Percentiles rank a stretch among this genome's conserved stretches.
Conservation (phyloP, 352 stramenopile genomes). For the Phytopythium boreale region DNA sequence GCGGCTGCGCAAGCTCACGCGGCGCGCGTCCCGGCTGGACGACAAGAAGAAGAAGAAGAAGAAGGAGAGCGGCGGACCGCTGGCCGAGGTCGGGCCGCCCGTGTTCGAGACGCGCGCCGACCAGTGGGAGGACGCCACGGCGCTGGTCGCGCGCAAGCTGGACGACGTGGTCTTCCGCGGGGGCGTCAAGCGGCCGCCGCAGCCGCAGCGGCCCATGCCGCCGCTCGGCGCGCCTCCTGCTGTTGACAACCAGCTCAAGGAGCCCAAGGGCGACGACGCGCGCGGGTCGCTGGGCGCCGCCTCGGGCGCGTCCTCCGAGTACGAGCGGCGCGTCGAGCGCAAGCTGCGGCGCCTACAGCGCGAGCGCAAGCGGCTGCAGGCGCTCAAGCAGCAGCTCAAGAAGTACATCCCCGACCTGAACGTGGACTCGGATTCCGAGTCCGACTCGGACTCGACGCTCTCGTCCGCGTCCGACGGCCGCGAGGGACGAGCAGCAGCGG, state of each 20-base stretch:
- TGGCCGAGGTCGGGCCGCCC: conserved; percentile 2
- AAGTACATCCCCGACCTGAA: conserved; percentile 48
- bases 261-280: neutral
- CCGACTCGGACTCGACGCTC: conserved; percentile 27
- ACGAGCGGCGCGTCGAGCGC: conserved; percentile 37
- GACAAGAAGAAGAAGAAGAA: neutral
- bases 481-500: neutral
- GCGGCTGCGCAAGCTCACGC: conserved; percentile 10
- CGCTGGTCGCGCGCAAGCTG: conserved; percentile 12
- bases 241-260: conserved; percentile 3
- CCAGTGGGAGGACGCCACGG: conserved; percentile 7
- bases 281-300: neutral
- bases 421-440: conserved; percentile 34
- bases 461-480: conserved; percentile 12
- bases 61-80: neutral
- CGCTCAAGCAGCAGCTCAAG: conserved; percentile 39
- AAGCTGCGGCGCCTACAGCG: conserved; percentile 44
- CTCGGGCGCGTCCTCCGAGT: conserved; percentile 18
- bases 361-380: conserved; percentile 33
- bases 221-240: conserved; percentile 17
- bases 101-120: conserved; percentile 4
- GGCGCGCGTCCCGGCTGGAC: conserved; percentile 4
- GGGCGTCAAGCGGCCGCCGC: conserved; percentile 11
- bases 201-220: conserved; percentile 18
- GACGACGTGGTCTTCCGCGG: conserved; percentile 13